Base-by-base conservation (phyloP, 257 asterid genomes). In the Leptodermis oblonga region DNA sequence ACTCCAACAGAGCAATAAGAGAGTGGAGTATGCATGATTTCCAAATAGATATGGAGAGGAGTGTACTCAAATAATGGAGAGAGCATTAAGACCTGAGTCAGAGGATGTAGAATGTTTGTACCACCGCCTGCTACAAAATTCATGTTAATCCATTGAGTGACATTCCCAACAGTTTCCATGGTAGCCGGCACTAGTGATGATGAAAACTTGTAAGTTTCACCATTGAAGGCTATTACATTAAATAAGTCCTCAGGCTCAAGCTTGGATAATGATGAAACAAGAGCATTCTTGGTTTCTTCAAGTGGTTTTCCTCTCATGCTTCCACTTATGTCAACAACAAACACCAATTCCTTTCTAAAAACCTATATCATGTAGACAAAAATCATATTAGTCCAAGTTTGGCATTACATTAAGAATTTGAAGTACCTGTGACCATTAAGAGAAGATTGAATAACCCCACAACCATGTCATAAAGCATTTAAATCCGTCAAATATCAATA, bases 321-420 rank as follows among this genome's bases (percentile, higher is more conserved):
- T 63, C 84, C 82, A 71, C 86, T 82, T 68, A 79, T 79, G 76
- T 82, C 86, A 74, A 82, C 75, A 56, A 76, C 82, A 71, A 79
- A 82, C 14, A 79, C 73, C 73, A 82, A 71, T 60, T 79, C 84
- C 68, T 76, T 82, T 70, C 70, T 74, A 74, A 82, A 82, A 46
- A 79, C 80, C 86, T 82, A 18, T 71, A 18, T 71, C 59, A 71
- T 28, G 53, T 49, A 70, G 30, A 48, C 41, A 11, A 34, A 20
- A n/a, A 60, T 42, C 66, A 53, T 26, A 54, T 65, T 4, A 72
- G 59, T 30, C 45, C 59, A 67, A 54, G 59, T 34, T 67, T 67
- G 12, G 31, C 28, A 51, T 52, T 37, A 48, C 55, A 49, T 12
- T 49, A 55, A 26, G 17, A 30, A 4, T 18, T 28, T 41, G 25